Conservation (phyloP, 2,329 filamentous ascomycete species). For the Pseudocercospora pini-densiflorae region DNA sequence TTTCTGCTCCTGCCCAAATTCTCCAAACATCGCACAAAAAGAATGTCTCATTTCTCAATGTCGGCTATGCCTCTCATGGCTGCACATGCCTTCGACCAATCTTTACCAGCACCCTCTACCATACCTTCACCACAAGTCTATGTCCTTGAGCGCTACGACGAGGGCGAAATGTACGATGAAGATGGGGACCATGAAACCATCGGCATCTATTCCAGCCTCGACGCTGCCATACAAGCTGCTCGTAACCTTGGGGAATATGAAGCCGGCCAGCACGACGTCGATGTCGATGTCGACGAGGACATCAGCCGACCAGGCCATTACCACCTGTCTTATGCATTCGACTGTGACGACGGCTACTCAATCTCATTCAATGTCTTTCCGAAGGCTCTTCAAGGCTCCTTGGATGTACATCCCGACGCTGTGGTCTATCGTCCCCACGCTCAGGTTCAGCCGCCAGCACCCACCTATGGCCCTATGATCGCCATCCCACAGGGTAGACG, state of each 20-base stretch:
- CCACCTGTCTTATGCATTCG: too few relatives aligned
- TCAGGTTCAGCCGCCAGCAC: too few relatives aligned
- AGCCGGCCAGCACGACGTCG: background rate
- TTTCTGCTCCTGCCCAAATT: too few relatives aligned
- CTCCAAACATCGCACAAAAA: too few relatives aligned
- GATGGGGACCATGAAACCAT: background rate
- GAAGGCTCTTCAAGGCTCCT: too few relatives aligned
- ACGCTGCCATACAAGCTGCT: background rate
- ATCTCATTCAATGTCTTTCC: too few relatives aligned
- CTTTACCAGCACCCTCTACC: background rate
- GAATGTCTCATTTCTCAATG: too few relatives aligned
- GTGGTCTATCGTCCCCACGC: too few relatives aligned
- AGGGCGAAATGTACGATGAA: background rate
- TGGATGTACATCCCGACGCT: too few relatives aligned
- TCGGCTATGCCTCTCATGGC: too few relatives aligned
- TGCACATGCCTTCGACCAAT: background rate
- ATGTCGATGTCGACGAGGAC: background rate
- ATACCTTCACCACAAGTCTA: background rate
- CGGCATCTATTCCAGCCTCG: background rate
- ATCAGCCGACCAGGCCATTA: background rate
- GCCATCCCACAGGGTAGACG: slow-evolving; percentile 2
- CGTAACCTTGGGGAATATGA: background rate
- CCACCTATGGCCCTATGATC: background rate
- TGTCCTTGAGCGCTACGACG: background rate
- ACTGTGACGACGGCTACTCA: too few relatives aligned